Evolutionary conservation across 495 filamentous ascomycete species (phyloP).

Genomic region (Talaromyces stipitatus): DNA sequence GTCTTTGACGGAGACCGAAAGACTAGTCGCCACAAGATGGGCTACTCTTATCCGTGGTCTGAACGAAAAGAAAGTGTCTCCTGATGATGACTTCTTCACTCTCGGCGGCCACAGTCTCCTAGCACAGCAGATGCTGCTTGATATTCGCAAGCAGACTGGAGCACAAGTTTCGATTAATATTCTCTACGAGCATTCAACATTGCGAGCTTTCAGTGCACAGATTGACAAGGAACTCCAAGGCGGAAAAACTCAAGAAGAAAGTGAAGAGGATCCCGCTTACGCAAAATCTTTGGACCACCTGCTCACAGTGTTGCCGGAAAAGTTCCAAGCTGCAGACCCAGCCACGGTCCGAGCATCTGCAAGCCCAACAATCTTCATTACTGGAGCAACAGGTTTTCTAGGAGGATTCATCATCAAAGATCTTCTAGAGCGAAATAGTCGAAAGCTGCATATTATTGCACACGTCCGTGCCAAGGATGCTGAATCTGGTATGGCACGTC

Average conservation of each 20-base stretch:
- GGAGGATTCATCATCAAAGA: constrained; percentile 76
- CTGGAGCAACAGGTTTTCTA: constrained; percentile 87
- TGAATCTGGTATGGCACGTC: constrained; percentile 40
- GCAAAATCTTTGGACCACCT: constrained; percentile 59
- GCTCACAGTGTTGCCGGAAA: constrained; percentile 37
- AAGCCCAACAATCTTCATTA: constrained; percentile 64
- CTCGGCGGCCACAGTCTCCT: constrained; percentile 81
- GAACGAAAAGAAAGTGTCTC: constrained; percentile 47
- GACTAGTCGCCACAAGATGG: constrained; percentile 63
- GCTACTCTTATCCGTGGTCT: constrained; percentile 46
- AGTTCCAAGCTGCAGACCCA: constrained; percentile 10
- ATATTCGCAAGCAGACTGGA: constrained; percentile 55
- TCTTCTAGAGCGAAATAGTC: constrained; percentile 52
- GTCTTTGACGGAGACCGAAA: constrained; percentile 55
- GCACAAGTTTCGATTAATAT: constrained; percentile 66
- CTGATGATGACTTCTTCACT: constrained; percentile 76
- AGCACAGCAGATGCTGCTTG: constrained; percentile 77
- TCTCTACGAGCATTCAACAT: constrained; percentile 69
- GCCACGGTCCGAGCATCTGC: constrained; percentile 2
- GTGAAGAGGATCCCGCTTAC: constrained; percentile 33
- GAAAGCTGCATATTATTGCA: constrained; percentile 59
- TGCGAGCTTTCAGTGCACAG: constrained; percentile 64
- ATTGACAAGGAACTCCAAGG: constrained; percentile 44
- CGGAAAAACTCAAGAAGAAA: constrained; percentile 15
- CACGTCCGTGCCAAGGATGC: constrained; percentile 64